These are phyloP conservation scores for Mucor velutinosus DNA, from an alignment of 371 early-diverging fungal species.

Conservation along the genomic window DNA sequence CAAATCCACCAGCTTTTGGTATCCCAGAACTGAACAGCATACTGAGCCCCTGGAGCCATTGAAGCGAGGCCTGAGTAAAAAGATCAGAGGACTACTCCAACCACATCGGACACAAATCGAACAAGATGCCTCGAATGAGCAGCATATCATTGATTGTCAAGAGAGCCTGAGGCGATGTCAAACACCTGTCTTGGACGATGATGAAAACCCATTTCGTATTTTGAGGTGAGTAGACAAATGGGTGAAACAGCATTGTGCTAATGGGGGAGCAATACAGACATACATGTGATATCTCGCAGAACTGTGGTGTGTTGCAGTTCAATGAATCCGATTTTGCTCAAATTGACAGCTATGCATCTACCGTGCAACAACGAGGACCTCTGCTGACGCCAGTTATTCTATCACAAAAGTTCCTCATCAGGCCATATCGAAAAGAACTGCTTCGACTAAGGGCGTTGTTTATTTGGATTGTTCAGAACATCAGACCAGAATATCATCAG, in stretches of 20 bases:
- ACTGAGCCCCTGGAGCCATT: slow-evolving; percentile 20
- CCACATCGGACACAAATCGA: slow-evolving; percentile 38
- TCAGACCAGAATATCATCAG: slow-evolving; percentile 38
- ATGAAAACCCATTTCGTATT: slow-evolving; percentile 35
- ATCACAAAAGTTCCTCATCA: slow-evolving; percentile 54
- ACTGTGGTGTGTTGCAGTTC: slow-evolving; percentile 7
- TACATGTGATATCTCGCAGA: background rate
- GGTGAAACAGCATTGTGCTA: background rate
- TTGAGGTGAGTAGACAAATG: slow-evolving; percentile 21
- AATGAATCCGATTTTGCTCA: slow-evolving; percentile 45
- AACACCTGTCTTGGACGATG: slow-evolving; percentile 22
- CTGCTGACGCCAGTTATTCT: slow-evolving; percentile 54
- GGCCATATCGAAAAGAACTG: slow-evolving; percentile 55
- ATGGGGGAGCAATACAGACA: background rate
- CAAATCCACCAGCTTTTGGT: slow-evolving; percentile 41
- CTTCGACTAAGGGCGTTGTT: slow-evolving; percentile 53
- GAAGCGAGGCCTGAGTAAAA: slow-evolving; percentile 32
- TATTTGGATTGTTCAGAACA: slow-evolving; percentile 61
- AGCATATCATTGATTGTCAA: slow-evolving; percentile 19
- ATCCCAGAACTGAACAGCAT: slow-evolving; percentile 33
- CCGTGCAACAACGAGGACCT: slow-evolving; percentile 58
- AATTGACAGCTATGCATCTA: slow-evolving; percentile 57
- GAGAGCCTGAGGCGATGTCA: slow-evolving; percentile 27
- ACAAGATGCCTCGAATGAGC: slow-evolving; percentile 30
- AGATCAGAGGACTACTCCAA: slow-evolving; percentile 34